phyloP scores from a whole-genome alignment of 73 alveolate species.

The Tetrahymena malaccensis region DNA sequence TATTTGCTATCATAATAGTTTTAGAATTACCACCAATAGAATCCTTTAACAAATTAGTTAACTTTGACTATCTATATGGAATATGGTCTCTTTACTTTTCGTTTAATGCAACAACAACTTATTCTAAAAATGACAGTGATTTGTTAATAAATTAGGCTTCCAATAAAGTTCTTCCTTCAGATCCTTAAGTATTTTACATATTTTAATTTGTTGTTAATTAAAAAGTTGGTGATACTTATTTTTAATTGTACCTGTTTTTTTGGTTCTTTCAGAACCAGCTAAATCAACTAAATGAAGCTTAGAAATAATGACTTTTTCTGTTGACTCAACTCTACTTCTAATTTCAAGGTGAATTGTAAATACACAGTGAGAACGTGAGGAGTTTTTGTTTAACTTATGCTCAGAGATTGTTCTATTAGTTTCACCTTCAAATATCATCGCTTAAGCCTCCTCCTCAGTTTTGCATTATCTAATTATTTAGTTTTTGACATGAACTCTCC shows the following conservation, averaged over 20 bases:
- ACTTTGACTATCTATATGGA: slow-evolving; percentile 96
- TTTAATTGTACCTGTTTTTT: slow-evolving; percentile 73
- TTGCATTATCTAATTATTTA: slow-evolving; percentile 66
- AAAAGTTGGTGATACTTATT: slow-evolving; percentile 74
- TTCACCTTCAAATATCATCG: slow-evolving; percentile 96
- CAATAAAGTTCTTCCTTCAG: slow-evolving; percentile 40
- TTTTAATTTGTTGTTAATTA: slow-evolving; percentile 48
- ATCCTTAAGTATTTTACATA: neutral
- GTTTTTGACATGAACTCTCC: slow-evolving; percentile 87
- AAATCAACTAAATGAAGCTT: slow-evolving; percentile 97
- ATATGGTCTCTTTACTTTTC: slow-evolving; percentile 94
- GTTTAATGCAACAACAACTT: slow-evolving; percentile 97
- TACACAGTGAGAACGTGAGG: slow-evolving; percentile 96
- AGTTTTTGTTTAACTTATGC: slow-evolving; percentile 88
- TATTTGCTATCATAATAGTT: slow-evolving; percentile 98
- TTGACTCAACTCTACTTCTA: slow-evolving; percentile 73
- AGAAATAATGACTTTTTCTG: slow-evolving; percentile 65
- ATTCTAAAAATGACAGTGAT: slow-evolving; percentile 94
- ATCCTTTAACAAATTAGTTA: slow-evolving; percentile 94
- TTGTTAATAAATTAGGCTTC: slow-evolving; percentile 99
- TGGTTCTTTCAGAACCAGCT: slow-evolving; percentile 99
- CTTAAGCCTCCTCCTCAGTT: slow-evolving; percentile 95
- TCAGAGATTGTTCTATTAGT: slow-evolving; percentile 92
- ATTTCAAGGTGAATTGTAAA: slow-evolving; percentile 95
- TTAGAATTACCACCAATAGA: slow-evolving; percentile 99